Evolutionary conservation across 306 rosid genomes (phyloP).

Genomic region (Trifolium fragiferum): DNA sequence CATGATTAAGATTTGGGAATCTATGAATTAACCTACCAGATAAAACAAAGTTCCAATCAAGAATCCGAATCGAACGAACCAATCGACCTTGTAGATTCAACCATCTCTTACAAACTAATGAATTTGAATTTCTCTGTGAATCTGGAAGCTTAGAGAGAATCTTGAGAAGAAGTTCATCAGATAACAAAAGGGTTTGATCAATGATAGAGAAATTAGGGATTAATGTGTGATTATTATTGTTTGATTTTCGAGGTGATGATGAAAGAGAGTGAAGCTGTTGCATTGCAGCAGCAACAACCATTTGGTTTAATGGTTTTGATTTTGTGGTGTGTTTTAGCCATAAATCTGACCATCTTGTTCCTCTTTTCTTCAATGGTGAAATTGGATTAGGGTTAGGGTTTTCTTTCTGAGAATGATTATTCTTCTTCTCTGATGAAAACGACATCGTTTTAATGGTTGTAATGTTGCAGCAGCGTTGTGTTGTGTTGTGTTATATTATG

Average conservation of each 20-base stretch:
- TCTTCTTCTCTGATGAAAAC: conserved; percentile 42
- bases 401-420: conserved; percentile 15
- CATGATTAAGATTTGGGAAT: conserved; percentile 80
- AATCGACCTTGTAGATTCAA: conserved; percentile 79
- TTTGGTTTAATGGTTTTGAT: conserved; percentile 54
- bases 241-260: conserved; percentile 47
- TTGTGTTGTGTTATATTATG: too few species aligned
- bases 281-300: conserved; percentile 51
- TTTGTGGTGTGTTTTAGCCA: conserved; percentile 60
- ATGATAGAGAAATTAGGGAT: conserved; percentile 46
- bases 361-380: conserved; percentile 38
- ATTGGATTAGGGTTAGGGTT: conserved; percentile 41
- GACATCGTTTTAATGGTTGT: conserved; percentile 57
- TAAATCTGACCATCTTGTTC: conserved; percentile 67
- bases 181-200: conserved; percentile 63
- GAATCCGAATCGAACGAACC: conserved; percentile 60
- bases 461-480: neutral
- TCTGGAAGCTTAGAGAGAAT: conserved; percentile 68
- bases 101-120: conserved; percentile 93
- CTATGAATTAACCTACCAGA: conserved; percentile 81
- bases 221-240: conserved; percentile 27
- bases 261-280: conserved; percentile 60
- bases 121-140: conserved; percentile 53
- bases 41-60: conserved; percentile 76
- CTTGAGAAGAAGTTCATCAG: conserved; percentile 70